Percentiles rank a stretch among this genome's conserved stretches.
Conservation (phyloP, 257 asterid genomes). For the Petunia axillaris region DNA sequence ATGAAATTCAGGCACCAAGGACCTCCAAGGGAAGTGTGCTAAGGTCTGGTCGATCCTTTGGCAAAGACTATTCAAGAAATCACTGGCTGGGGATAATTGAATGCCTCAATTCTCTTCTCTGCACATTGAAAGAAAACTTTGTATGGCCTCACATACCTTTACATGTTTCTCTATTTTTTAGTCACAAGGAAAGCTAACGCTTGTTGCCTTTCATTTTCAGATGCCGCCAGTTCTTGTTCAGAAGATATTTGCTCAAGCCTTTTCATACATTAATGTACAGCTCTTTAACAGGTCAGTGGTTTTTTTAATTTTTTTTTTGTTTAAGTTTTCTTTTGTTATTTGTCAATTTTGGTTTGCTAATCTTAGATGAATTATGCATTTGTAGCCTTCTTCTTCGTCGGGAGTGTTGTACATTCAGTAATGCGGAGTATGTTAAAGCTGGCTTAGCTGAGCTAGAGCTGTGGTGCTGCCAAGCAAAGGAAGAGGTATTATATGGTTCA, state of each 20-base stretch:
- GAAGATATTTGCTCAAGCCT: slow-evolving; percentile 82
- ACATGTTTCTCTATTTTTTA: neutral
- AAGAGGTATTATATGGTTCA: slow-evolving; percentile 60
- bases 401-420: slow-evolving; percentile 93
- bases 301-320: neutral
- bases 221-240: slow-evolving; percentile 88
- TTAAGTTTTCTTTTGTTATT: neutral
- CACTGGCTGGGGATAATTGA: slow-evolving; percentile 91
- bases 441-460: slow-evolving; percentile 92
- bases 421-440: slow-evolving; percentile 91
- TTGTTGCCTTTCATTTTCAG: slow-evolving; percentile 44
- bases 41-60: slow-evolving; percentile 87
- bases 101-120: slow-evolving; percentile 81
- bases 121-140: slow-evolving; percentile 80
- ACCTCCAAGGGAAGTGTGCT: slow-evolving; percentile 76
- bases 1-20: slow-evolving; percentile 76
- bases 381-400: slow-evolving; percentile 66
- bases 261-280: slow-evolving; percentile 78
- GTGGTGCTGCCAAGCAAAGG: slow-evolving; percentile 97
- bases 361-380: neutral
- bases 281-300: slow-evolving; percentile 78
- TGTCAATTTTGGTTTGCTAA: slow-evolving; percentile 1
- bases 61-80: slow-evolving; percentile 68
- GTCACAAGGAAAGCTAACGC: slow-evolving; percentile 20
- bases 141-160: slow-evolving; percentile 44